Conservation (phyloP, 2,329 filamentous ascomycete genomes). For the Aspergillus phoenicis region DNA sequence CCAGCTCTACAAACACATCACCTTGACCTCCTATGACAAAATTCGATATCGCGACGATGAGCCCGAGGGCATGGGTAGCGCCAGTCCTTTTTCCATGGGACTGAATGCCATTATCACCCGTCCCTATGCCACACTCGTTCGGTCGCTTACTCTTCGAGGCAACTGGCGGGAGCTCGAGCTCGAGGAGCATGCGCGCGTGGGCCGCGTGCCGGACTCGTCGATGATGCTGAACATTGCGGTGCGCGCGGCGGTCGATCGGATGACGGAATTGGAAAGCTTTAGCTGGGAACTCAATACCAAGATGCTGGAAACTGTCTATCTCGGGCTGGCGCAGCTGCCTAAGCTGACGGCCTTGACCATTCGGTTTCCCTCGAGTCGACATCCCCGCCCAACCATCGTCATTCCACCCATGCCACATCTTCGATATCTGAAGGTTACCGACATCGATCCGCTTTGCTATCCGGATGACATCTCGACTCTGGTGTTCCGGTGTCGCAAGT, state of each 20-base stretch:
- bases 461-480: constrained; percentile 64
- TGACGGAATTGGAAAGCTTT: constrained; percentile 58
- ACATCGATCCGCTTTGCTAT: constrained; percentile 66
- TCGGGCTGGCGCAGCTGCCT: constrained; percentile 54
- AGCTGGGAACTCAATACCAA: constrained; percentile 65
- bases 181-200: constrained; percentile 59
- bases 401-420: constrained; percentile 62
- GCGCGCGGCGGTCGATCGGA: constrained; percentile 61
- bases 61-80: constrained; percentile 63
- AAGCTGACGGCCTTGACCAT: constrained; percentile 58
- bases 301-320: constrained; percentile 60
- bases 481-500: constrained; percentile 55
- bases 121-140: constrained; percentile 56
- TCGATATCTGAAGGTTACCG: constrained; percentile 55
- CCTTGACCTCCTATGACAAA: constrained; percentile 59
- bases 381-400: constrained; percentile 59
- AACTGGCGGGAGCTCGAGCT: constrained; percentile 61
- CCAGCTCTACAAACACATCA: constrained; percentile 60
- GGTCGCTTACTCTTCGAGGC: constrained; percentile 55
- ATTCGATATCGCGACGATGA: constrained; percentile 61
- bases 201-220: constrained; percentile 63
- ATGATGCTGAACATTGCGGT: constrained; percentile 66
- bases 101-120: constrained; percentile 64
- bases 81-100: constrained; percentile 65
- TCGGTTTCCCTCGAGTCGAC: constrained; percentile 57